A percentile compares a stretch with the other conserved stretches of the same genome.
These are phyloP conservation scores for Biancaea sappan DNA, from an alignment of 306 rosid species.

Conservation along the genomic window DNA sequence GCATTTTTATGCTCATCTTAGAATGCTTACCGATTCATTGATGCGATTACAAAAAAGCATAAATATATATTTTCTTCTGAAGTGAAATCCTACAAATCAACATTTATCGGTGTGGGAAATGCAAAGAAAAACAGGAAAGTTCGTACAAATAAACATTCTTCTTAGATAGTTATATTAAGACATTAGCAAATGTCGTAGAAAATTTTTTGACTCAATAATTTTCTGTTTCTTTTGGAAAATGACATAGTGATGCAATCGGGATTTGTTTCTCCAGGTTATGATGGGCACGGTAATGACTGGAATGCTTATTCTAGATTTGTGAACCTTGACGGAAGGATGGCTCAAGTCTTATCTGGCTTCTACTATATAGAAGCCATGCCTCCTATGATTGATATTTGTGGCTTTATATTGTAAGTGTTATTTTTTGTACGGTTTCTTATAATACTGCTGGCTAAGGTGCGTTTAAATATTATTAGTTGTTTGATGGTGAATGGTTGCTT, in stretches of 20 bases:
- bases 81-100: too few species aligned
- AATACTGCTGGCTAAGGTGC: background rate
- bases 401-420: background rate
- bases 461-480: conserved; percentile 4
- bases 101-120: too few species aligned
- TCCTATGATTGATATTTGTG: conserved; percentile 1
- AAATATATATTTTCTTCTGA: too few species aligned
- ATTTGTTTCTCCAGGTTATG: conserved; percentile 39
- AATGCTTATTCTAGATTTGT: conserved; percentile 38
- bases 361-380: background rate
- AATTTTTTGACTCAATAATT: background rate
- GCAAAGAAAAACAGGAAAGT: too few species aligned
- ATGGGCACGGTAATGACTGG: conserved; percentile 44
- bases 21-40: too few species aligned
- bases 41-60: too few species aligned
- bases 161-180: background rate
- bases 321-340: conserved; percentile 50
- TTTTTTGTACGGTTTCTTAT: background rate
- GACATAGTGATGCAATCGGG: background rate
- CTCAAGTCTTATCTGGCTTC: conserved; percentile 34
- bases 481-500: background rate
- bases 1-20: too few species aligned
- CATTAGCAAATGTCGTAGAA: background rate
- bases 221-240: conserved; percentile 12
- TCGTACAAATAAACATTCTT: too few species aligned